A percentile compares a stretch with the other conserved stretches of the same genome.
Conservation (phyloP, 2,329 filamentous ascomycete species). For the Aurifilum marmelostoma region DNA sequence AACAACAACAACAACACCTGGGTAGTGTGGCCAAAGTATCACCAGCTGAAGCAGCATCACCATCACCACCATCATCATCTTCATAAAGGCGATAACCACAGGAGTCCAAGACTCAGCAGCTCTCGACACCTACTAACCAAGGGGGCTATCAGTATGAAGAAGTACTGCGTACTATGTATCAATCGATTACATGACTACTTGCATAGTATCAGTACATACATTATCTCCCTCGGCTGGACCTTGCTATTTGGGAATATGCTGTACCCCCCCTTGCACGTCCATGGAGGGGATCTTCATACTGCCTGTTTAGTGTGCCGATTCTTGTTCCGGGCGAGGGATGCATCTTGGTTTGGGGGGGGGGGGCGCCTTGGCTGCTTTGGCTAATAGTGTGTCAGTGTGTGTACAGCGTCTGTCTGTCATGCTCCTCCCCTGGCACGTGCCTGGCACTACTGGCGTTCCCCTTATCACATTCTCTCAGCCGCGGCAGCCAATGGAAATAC, state of each 20-base stretch:
- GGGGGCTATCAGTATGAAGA: too few relatives aligned
- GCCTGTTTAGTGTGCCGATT: not conserved
- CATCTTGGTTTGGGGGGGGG: not conserved
- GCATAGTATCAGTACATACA: too few relatives aligned
- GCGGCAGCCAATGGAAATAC: slow-evolving; percentile 18
- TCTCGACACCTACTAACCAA: too few relatives aligned
- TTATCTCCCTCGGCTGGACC: not conserved
- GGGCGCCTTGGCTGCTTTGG: not conserved
- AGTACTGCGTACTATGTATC: too few relatives aligned
- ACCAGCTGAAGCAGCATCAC: not conserved
- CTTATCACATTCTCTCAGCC: slow-evolving; percentile 18
- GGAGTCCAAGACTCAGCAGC: too few relatives aligned
- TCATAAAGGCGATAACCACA: not conserved
- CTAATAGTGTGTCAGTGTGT: too few relatives aligned
- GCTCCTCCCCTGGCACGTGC: not conserved
- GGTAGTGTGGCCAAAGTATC: too few relatives aligned
- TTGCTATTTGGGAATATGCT: not conserved
- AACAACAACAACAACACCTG: too few relatives aligned
- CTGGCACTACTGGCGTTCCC: too few relatives aligned
- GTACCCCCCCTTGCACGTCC: not conserved
- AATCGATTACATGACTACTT: too few relatives aligned
- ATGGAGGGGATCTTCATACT: not conserved
- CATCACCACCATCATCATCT: not conserved
- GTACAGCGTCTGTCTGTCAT: too few relatives aligned
- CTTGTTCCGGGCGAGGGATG: not conserved